Evolutionary conservation across 129 eudicot species (phyloP).

Genomic region (Arctium lappa): DNA sequence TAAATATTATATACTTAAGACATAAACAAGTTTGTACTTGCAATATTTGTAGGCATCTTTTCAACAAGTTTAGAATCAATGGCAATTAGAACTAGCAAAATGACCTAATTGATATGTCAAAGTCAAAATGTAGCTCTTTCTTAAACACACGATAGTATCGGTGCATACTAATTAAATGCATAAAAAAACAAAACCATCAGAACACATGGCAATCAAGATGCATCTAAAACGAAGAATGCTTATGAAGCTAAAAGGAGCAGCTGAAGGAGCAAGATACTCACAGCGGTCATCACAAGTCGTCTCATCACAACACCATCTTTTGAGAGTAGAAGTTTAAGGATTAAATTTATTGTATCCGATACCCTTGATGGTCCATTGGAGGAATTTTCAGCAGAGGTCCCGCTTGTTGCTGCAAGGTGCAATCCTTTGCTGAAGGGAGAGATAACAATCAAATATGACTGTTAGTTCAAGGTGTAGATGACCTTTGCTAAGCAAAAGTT

Average conservation of each 20-base stretch:
- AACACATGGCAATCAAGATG: background rate
- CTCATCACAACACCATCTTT: slow-evolving; percentile 82
- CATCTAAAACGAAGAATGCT: background rate
- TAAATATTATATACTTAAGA: background rate
- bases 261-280: slow-evolving; percentile 39
- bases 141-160: background rate
- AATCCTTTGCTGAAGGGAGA: slow-evolving; percentile 58
- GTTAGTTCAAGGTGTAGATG: background rate
- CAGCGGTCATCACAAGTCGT: slow-evolving; percentile 90
- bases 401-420: slow-evolving; percentile 34
- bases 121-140: background rate
- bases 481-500: slow-evolving; percentile 8
- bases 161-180: background rate
- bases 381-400: slow-evolving; percentile 28
- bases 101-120: background rate
- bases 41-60: background rate
- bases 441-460: slow-evolving; percentile 15
- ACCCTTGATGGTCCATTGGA: slow-evolving; percentile 36
- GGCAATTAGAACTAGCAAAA: background rate
- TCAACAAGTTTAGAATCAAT: background rate
- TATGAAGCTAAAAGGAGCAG: background rate
- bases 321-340: slow-evolving; percentile 64
- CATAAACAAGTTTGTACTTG: background rate
- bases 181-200: background rate
- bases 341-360: slow-evolving; percentile 58